Percentiles rank a stretch among this genome's conserved stretches.
phyloP scores from a whole-genome alignment of 306 rosid genomes.

The Lithocarpus polystachyus region DNA sequence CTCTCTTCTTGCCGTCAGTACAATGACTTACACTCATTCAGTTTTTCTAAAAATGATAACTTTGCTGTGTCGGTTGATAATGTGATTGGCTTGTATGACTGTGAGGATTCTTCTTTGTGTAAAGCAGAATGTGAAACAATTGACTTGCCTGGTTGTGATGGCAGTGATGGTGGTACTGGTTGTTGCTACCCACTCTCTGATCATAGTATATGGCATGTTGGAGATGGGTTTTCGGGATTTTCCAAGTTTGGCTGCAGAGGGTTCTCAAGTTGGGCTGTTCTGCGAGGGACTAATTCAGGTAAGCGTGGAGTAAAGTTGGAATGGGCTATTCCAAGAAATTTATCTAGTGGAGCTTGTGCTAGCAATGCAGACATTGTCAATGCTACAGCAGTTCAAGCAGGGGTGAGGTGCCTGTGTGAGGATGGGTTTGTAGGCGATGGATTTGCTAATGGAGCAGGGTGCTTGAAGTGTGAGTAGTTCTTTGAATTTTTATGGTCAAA shows the following conservation, averaged over 20 bases:
- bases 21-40: slow-evolving; percentile 71
- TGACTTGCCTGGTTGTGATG: slow-evolving; percentile 68
- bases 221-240: slow-evolving; percentile 65
- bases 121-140: slow-evolving; percentile 71
- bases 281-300: slow-evolving; percentile 55
- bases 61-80: slow-evolving; percentile 75
- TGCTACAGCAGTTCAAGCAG: slow-evolving; percentile 57
- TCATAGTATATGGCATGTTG: slow-evolving; percentile 68
- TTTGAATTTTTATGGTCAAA: neutral
- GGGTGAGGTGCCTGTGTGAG: slow-evolving; percentile 65
- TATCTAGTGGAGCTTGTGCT: slow-evolving; percentile 51
- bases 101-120: slow-evolving; percentile 89
- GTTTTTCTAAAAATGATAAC: slow-evolving; percentile 33
- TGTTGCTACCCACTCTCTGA: slow-evolving; percentile 92
- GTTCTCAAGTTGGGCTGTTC: slow-evolving; percentile 80
- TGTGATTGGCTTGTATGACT: slow-evolving; percentile 79
- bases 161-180: slow-evolving; percentile 42
- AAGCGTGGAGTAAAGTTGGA: slow-evolving; percentile 86
- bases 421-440: slow-evolving; percentile 84
- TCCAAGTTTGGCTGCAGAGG: slow-evolving; percentile 89
- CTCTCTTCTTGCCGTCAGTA: slow-evolving; percentile 67
- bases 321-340: slow-evolving; percentile 76
- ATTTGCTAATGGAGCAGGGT: slow-evolving; percentile 70
- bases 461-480: slow-evolving; percentile 61
- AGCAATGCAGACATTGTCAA: slow-evolving; percentile 47